Base-by-base conservation (phyloP, 2,329 filamentous ascomycete species). In the Neofusicoccum sp. region DNA sequence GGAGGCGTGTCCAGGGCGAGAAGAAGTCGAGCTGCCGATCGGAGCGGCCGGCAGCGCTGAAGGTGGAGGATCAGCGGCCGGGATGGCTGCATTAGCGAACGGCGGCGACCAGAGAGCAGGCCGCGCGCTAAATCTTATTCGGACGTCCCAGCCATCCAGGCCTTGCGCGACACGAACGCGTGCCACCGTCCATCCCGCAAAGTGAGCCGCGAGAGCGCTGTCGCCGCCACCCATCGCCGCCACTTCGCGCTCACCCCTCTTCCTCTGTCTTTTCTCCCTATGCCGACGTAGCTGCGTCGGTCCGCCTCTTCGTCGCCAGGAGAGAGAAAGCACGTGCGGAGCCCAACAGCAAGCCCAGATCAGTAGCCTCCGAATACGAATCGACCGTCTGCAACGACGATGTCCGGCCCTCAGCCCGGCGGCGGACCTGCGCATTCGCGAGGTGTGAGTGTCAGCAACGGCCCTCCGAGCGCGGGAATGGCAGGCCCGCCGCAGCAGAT, bases 391-490 rank as follows among this genome's bases (percentile, higher is more conserved):
- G 59, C 34, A 62, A 64, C 45, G 31, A 62, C 45, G 47, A 76
- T 76, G 74, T 77, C 75, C 65, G 71, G 72, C 68, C 71, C 71
- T 67, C 73, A 71, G 60, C 73, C 70, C 63, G 74, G 74, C 66
- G 70, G 71, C 64, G 58, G 56, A 11, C 73, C 72, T 45, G 71
- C 74, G 63, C 61, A 63, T 28, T 69, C 69, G 44, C 69, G 76
- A 54, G 72, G 71, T 29, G 74, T 75, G 71, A 78, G 78, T 64
- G 76, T 80, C 49, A 77, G 77, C 65, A 78, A 74, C 65, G 76
- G 79, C 4, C 79, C 78, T 45, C 74, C 76, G 34, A 76, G 72
- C 48, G 75, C 75, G 31, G 75, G 76, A 12, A 70, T 77, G 33
- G 72, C 73, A 45, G 61, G 61, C 45, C 71, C 73, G 36, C 75